Conservation (phyloP, 177 flowering plant genomes). For the Telopea speciosissima region DNA sequence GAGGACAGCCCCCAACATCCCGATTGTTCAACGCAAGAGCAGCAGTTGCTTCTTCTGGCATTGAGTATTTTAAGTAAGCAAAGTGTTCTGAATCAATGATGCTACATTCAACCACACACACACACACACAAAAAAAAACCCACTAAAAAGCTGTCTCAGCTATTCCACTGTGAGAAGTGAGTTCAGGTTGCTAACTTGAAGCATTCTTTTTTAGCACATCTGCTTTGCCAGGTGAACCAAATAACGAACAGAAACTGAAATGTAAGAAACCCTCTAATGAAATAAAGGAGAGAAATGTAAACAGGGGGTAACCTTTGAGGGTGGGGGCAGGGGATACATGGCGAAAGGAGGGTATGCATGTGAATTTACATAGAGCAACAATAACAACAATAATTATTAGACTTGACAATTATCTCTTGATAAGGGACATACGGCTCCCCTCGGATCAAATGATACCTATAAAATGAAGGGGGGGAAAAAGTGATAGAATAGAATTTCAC, state of each 20-base stretch:
- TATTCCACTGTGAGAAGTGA: slow-evolving; percentile 89
- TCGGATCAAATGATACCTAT: too few species aligned
- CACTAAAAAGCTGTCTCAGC: slow-evolving; percentile 84
- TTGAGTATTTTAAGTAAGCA: slow-evolving; percentile 89
- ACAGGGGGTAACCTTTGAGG: too few species aligned
- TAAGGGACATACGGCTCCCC: too few species aligned
- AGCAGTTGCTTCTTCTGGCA: slow-evolving; percentile 93
- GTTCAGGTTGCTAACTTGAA: slow-evolving; percentile 95
- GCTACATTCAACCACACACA: slow-evolving; percentile 75
- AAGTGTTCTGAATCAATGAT: slow-evolving; percentile 91
- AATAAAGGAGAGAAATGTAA: background rate
- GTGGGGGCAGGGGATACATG: too few species aligned
- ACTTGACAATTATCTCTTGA: too few species aligned
- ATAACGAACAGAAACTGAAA: slow-evolving; percentile 2
- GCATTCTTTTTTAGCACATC: slow-evolving; percentile 63
- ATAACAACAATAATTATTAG: too few species aligned
- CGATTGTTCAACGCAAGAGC: slow-evolving; percentile 86
- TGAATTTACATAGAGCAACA: too few species aligned
- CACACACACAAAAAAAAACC: too few species aligned
- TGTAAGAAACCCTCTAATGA: background rate
- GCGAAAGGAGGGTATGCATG: too few species aligned
- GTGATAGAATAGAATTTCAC: too few species aligned
- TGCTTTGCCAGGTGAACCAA: slow-evolving; percentile 57
- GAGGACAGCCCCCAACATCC: slow-evolving; percentile 94
- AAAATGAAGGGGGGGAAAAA: too few species aligned